Evolutionary conservation across 2,329 filamentous ascomycete genomes (phyloP).

Genomic region (Thelonectria blattea): DNA sequence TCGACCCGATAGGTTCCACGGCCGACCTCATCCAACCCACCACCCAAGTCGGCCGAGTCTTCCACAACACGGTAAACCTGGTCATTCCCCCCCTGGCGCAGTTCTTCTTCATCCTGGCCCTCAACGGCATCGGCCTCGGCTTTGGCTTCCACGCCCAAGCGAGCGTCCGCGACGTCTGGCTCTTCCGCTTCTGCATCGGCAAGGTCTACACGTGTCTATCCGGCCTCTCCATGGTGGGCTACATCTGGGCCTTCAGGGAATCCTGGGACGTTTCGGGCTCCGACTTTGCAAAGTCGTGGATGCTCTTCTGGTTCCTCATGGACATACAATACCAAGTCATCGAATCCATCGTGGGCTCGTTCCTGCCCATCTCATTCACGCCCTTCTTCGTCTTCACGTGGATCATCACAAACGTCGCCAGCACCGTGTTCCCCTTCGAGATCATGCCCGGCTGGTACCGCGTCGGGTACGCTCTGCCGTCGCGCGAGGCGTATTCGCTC

Average conservation of each 20-base stretch:
- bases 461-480: slow-evolving; percentile 3
- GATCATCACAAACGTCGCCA: slow-evolving; percentile 18
- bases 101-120: slow-evolving; percentile 8
- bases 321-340: neutral
- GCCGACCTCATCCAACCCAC: slow-evolving; percentile 4
- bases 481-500: neutral
- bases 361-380: slow-evolving; percentile 7
- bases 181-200: neutral
- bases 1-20: neutral
- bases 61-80: slow-evolving; percentile 8
- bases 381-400: slow-evolving; percentile 19
- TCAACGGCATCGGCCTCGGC: neutral
- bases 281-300: slow-evolving; percentile 2
- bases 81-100: slow-evolving; percentile 3
- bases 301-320: slow-evolving; percentile 9
- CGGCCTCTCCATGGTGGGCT: neutral
- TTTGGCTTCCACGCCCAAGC: neutral
- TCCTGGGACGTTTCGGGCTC: neutral
- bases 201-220: slow-evolving; percentile 2
- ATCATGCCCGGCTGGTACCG: slow-evolving; percentile 11
- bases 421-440: slow-evolving; percentile 12
- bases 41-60: neutral
- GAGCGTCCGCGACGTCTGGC: neutral
- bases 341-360: neutral
- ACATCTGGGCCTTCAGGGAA: slow-evolving; percentile 7